A percentile compares a stretch with the other conserved stretches of the same genome.
Evolutionary conservation across 1,139 yeast species (phyloP).

Genomic region (Chernovozyma aurita): DNA sequence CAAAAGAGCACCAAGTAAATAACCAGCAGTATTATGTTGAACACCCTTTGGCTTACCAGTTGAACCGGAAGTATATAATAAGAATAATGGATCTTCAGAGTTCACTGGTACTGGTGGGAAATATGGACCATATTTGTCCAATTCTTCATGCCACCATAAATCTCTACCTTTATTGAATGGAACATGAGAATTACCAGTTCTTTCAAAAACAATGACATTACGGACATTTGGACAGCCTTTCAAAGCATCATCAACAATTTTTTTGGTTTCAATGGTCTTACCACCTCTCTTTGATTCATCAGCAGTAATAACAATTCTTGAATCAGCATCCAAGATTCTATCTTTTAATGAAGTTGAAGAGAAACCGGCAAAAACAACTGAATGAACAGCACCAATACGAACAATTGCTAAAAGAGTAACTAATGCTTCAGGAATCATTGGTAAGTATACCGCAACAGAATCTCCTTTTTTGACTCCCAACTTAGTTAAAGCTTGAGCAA

Average conservation of each 20-base stretch:
- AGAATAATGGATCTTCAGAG: constrained; percentile 60
- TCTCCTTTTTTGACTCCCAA: constrained; percentile 78
- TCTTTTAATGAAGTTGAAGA: constrained; percentile 72
- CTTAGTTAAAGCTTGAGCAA: constrained; percentile 62
- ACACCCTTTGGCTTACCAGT: constrained; percentile 71
- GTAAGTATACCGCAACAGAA: constrained; percentile 80
- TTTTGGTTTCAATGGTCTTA: constrained; percentile 75
- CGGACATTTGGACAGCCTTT: constrained; percentile 63
- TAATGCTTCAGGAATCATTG: constrained; percentile 83
- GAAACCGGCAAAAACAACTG: constrained; percentile 83
- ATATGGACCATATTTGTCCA: constrained; percentile 61
- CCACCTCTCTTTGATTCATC: constrained; percentile 85
- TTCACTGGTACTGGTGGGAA: constrained; percentile 57
- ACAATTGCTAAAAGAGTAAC: constrained; percentile 69
- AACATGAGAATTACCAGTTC: constrained; percentile 67
- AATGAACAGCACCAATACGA: constrained; percentile 78
- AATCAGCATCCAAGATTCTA: constrained; percentile 73
- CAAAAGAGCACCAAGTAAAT: constrained; percentile 63
- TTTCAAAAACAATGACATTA: constrained; percentile 65
- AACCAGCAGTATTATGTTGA: constrained; percentile 77
- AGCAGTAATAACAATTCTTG: constrained; percentile 68
- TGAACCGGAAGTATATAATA: constrained; percentile 65
- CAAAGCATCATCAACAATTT: constrained; percentile 78
- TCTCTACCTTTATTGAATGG: constrained; percentile 63
- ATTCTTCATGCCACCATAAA: constrained; percentile 79